These are phyloP conservation scores for Scheffersomyces quercinus DNA, from an alignment of 1,139 yeast genomes.

Conservation along the genomic window DNA sequence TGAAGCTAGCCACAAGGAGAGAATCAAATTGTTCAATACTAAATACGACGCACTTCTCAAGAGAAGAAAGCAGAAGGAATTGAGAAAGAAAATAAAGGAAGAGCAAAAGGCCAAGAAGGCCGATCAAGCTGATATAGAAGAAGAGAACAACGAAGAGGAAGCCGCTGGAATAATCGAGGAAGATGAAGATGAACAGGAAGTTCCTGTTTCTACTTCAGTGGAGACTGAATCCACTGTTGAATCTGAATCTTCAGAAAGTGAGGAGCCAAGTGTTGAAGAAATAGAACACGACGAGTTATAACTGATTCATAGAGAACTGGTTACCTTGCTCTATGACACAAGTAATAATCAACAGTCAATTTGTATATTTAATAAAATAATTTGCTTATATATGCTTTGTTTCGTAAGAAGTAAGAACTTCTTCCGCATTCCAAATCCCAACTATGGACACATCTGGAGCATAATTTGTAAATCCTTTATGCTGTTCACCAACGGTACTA, in stretches of 20 bases:
- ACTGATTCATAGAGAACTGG: neutral
- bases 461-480: no score
- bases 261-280: neutral
- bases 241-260: no score
- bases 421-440: no score
- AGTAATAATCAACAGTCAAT: no score
- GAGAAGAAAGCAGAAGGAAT: conserved; percentile 38
- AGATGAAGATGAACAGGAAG: conserved; percentile 3
- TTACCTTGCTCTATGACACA: no score
- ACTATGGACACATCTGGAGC: no score
- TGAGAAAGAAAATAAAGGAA: conserved; percentile 33
- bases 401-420: no score
- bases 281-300: conserved; percentile 1
- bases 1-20: conserved; percentile 40
- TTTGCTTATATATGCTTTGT: no score
- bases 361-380: no score
- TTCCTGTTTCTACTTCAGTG: neutral
- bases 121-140: conserved; percentile 20
- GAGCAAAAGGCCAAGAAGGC: conserved; percentile 21
- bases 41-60: conserved; percentile 34
- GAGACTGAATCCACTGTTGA: no score
- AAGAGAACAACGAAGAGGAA: conserved; percentile 7
- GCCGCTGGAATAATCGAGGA: conserved; percentile 7
- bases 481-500: no score
- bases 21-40: conserved; percentile 37